A percentile compares a stretch with the other conserved stretches of the same genome.
These are phyloP conservation scores for Dujonia santamariae DNA, from an alignment of 1,139 yeast species.

Conservation along the genomic window DNA sequence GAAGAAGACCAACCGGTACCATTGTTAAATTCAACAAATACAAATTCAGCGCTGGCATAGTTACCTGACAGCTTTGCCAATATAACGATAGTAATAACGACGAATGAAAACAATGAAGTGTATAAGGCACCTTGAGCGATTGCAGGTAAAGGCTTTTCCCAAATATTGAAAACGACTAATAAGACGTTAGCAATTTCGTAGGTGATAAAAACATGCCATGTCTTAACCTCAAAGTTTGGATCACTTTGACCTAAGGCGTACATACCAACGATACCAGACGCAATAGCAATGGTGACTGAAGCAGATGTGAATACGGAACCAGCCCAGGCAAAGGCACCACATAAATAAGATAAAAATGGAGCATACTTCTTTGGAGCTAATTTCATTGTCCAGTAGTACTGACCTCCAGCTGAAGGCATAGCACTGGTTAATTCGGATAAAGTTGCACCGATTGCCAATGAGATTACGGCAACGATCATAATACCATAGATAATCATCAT, in stretches of 20 bases:
- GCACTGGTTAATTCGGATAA: constrained; percentile 55
- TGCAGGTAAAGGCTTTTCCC: constrained; percentile 54
- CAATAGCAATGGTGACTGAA: constrained; percentile 54
- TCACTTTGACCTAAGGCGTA: constrained; percentile 43
- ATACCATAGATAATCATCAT: constrained; percentile 55
- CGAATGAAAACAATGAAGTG: constrained; percentile 51
- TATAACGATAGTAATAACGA: constrained; percentile 54
- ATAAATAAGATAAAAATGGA: constrained; percentile 51
- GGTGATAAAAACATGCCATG: constrained; percentile 60
- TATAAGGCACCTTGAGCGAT: constrained; percentile 53
- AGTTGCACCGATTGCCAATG: constrained; percentile 50
- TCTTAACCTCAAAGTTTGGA: constrained; percentile 41
- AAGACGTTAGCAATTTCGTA: constrained; percentile 39
- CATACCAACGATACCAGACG: constrained; percentile 54
- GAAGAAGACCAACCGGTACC: constrained; percentile 63
- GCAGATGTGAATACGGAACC: constrained; percentile 59
- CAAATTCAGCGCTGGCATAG: constrained; percentile 56
- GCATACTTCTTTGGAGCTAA: constrained; percentile 50
- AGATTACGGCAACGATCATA: constrained; percentile 47
- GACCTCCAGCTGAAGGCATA: constrained; percentile 66
- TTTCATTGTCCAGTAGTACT: constrained; percentile 61
- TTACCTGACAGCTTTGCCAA: constrained; percentile 45
- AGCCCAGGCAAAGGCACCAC: constrained; percentile 61
- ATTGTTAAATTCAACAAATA: constrained; percentile 58
- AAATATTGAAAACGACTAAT: constrained; percentile 51